Percentiles rank a stretch among this genome's conserved stretches.
phyloP scores from a whole-genome alignment of 371 early-diverging fungal genomes.

The Circinella umbellata region DNA sequence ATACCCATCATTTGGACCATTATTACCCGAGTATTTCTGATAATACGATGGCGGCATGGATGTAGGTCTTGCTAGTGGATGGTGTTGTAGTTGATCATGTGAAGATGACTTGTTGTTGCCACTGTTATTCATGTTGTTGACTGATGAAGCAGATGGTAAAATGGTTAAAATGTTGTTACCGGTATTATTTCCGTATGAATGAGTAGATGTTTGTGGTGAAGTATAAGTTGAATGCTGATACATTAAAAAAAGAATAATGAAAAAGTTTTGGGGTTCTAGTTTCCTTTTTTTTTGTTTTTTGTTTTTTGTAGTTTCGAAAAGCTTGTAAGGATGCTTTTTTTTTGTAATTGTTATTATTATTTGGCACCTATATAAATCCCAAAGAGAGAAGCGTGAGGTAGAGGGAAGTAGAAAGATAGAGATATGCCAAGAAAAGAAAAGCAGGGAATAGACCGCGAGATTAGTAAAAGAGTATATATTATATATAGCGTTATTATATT shows the following conservation, averaged over 20 bases:
- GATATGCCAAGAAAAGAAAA: no score
- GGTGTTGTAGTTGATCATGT: slow-evolving; percentile 15
- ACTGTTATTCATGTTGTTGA: slow-evolving; percentile 5
- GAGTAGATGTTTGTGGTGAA: slow-evolving; percentile 18
- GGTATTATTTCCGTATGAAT: slow-evolving; percentile 16
- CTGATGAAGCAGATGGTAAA: background rate
- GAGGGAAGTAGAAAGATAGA: no score
- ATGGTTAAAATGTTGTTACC: background rate
- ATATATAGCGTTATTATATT: no score
- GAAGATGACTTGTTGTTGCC: background rate
- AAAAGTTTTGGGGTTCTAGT: no score
- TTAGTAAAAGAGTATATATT: no score
- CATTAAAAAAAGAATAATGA: slow-evolving; percentile 6
- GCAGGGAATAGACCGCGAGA: no score
- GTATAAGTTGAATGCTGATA: slow-evolving; percentile 24
- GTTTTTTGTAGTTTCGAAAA: no score
- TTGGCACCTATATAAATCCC: no score
- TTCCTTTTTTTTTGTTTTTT: no score
- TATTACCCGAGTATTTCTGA: slow-evolving; percentile 17
- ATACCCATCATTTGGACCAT: background rate
- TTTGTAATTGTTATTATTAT: no score
- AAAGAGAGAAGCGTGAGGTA: no score
- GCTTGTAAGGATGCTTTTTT: no score
- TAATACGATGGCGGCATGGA: slow-evolving; percentile 25
- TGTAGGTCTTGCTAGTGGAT: slow-evolving; percentile 24